phyloP scores from a whole-genome alignment of 768 basidiomycete genomes.

The Boletus bicolor region DNA sequence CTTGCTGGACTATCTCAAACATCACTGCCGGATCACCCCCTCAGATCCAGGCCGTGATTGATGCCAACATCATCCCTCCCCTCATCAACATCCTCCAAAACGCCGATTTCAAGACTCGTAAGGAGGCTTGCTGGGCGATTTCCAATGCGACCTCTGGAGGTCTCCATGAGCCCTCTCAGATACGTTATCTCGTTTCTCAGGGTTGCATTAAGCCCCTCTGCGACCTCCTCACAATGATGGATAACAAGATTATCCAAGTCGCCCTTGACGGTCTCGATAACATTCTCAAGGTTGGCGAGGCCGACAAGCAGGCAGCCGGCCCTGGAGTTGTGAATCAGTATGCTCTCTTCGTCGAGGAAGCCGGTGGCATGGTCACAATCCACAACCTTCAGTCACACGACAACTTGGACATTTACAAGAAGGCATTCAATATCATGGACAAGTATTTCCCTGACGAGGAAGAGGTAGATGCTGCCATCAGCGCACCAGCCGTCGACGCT shows the following conservation, averaged over 20 bases:
- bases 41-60: constrained; percentile 96
- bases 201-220: constrained; percentile 99
- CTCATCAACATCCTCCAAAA: constrained; percentile 97
- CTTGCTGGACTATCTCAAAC: constrained; percentile 99
- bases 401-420: constrained; percentile 99
- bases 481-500: constrained; percentile 70
- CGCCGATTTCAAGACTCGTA: constrained; percentile 99
- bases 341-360: constrained; percentile 93
- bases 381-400: constrained; percentile 99
- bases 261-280: constrained; percentile 98
- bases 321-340: constrained; percentile 89
- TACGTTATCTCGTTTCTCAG: constrained; percentile 95
- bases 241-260: constrained; percentile 99
- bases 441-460: constrained; percentile 99
- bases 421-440: constrained; percentile 98
- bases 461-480: constrained; percentile 81
- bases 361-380: constrained; percentile 97
- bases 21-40: constrained; percentile 95
- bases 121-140: constrained; percentile 99
- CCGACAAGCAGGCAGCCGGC: constrained; percentile 81
- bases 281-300: constrained; percentile 95
- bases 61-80: constrained; percentile 97
- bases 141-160: constrained; percentile 99
- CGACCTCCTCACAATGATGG: constrained; percentile 95
- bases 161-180: constrained; percentile 92